phyloP scores from a whole-genome alignment of 306 rosid genomes.

The barrel medic (Medicago truncatula) region MtrunA17r5.0-ANR NC_053048.1:47997501-47998000 shows the following conservation, averaged over 20 bases:
- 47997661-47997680: slow-evolving; percentile 25
- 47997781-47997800: slow-evolving; percentile 6
- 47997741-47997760: slow-evolving; percentile 2
- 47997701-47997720: neutral
- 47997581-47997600: slow-evolving; percentile 64
- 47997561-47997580: slow-evolving; percentile 65
- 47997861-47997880: neutral
- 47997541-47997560: slow-evolving; percentile 57
- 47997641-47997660: slow-evolving; percentile 31
- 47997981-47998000: neutral
- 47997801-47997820: neutral
- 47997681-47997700: neutral
- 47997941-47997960: neutral
- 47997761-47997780: slow-evolving; percentile 24
- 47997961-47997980: too few species aligned
- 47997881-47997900: neutral
- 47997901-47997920: slow-evolving; percentile 26
- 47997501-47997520: slow-evolving; percentile 45
- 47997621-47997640: neutral
- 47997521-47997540: slow-evolving; percentile 54
- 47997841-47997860: neutral
- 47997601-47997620: slow-evolving; percentile 41
- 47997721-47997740: slow-evolving; percentile 31
- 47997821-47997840: slow-evolving; percentile 4
- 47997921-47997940: slow-evolving; percentile 3